These are phyloP conservation scores for Microstegium vimineum DNA, from an alignment of 176 grass and related monocot species.

Conservation along the genomic window DNA sequence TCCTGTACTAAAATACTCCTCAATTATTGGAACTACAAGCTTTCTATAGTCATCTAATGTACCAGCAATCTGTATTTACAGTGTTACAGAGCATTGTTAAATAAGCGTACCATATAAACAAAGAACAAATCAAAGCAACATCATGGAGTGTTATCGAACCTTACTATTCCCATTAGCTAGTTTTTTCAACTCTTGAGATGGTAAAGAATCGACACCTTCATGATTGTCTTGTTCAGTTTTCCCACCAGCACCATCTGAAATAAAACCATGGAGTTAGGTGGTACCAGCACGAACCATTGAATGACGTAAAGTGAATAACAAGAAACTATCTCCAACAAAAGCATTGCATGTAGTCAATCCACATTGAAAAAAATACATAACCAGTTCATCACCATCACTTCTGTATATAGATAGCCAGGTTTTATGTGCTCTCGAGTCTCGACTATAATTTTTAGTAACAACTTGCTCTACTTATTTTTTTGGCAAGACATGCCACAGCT, in stretches of 20 bases:
- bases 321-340: neutral
- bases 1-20: conserved; percentile 83
- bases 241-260: conserved; percentile 39
- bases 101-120: neutral
- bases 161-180: conserved; percentile 48
- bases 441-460: neutral
- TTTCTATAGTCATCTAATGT: conserved; percentile 68
- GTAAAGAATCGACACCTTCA: conserved; percentile 38
- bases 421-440: neutral
- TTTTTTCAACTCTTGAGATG: conserved; percentile 39
- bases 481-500: neutral
- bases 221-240: conserved; percentile 38
- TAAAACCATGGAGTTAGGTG: conserved; percentile 6
- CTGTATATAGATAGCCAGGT: neutral
- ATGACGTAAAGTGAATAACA: neutral
- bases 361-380: neutral
- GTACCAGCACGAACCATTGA: neutral
- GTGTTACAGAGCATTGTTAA: neutral
- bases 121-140: neutral
- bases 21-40: conserved; percentile 54
- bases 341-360: neutral
- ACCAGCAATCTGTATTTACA: conserved; percentile 45
- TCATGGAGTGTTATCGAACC: conserved; percentile 31
- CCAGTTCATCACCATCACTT: neutral
- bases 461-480: neutral